phyloP scores from a whole-genome alignment of 352 stramenopile species.

The Peronospora belbahrii region DNA sequence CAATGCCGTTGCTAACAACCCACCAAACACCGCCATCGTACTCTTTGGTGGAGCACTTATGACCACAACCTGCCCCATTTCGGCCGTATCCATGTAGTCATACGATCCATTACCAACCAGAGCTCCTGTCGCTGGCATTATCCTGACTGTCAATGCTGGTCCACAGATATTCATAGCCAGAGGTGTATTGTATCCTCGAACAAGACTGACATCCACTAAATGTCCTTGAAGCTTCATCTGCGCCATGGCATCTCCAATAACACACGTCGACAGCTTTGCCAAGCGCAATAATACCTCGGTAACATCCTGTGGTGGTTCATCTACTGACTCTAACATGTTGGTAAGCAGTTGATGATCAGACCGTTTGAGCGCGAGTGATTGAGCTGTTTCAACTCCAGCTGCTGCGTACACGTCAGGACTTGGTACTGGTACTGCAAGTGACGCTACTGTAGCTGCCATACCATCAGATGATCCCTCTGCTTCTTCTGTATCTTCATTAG shows the following conservation, averaged over 20 bases:
- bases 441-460: constrained; percentile 8
- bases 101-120: constrained; percentile 20
- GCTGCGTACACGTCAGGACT: constrained; percentile 6
- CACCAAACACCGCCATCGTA: constrained; percentile 65
- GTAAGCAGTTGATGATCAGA: constrained; percentile 46
- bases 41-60: constrained; percentile 53
- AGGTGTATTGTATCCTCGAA: constrained; percentile 63
- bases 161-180: constrained; percentile 77
- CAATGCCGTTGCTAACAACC: constrained; percentile 53
- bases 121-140: constrained; percentile 58
- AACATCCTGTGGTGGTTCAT: constrained; percentile 10
- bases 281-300: constrained; percentile 53
- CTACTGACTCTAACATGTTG: constrained; percentile 61
- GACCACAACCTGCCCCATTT: constrained; percentile 71
- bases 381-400: constrained; percentile 6
- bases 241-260: constrained; percentile 73
- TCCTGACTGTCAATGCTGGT: constrained; percentile 67
- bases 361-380: constrained; percentile 33
- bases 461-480: neutral
- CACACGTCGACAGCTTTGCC: constrained; percentile 75
- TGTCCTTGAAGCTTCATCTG: constrained; percentile 75
- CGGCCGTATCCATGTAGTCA: constrained; percentile 74
- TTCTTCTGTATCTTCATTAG: constrained; percentile 1
- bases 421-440: constrained; percentile 21
- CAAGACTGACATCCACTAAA: constrained; percentile 64